Conservation (phyloP, 345 rosid species). For the Linum usitatissimum region DNA sequence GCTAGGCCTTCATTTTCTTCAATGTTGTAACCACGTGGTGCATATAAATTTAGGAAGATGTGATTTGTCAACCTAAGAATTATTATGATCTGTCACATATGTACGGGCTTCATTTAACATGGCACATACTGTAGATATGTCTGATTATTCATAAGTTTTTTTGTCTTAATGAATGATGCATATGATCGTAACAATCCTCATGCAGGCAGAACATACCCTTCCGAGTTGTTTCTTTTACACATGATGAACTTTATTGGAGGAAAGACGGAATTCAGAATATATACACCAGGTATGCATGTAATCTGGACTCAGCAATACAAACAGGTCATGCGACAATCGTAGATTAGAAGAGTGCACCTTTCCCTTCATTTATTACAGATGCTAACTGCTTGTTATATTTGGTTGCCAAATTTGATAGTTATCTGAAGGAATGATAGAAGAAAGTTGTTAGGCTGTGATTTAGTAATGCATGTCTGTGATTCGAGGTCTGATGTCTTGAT, state of each 20-base stretch:
- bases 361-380: not conserved
- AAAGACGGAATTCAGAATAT: too few species aligned
- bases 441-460: constrained; percentile 11
- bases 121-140: not conserved
- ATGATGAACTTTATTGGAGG: too few species aligned
- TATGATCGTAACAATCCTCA: not conserved
- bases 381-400: not conserved
- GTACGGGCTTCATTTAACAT: too few species aligned
- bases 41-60: too few species aligned
- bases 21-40: too few species aligned
- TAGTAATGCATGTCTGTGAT: constrained; percentile 70
- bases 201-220: not conserved
- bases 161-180: too few species aligned
- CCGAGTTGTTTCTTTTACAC: not conserved
- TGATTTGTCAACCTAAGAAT: too few species aligned
- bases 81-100: too few species aligned
- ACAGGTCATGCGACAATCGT: too few species aligned
- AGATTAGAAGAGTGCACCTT: not conserved
- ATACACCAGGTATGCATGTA: too few species aligned
- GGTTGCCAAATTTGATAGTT: constrained; percentile 8
- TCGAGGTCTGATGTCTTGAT: constrained; percentile 48
- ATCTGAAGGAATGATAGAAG: constrained; percentile 11
- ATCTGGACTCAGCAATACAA: too few species aligned
- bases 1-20: not conserved
- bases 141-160: not conserved